phyloP scores from a whole-genome alignment of 176 grass and related monocot genomes.

The Avena sativa region DNA sequence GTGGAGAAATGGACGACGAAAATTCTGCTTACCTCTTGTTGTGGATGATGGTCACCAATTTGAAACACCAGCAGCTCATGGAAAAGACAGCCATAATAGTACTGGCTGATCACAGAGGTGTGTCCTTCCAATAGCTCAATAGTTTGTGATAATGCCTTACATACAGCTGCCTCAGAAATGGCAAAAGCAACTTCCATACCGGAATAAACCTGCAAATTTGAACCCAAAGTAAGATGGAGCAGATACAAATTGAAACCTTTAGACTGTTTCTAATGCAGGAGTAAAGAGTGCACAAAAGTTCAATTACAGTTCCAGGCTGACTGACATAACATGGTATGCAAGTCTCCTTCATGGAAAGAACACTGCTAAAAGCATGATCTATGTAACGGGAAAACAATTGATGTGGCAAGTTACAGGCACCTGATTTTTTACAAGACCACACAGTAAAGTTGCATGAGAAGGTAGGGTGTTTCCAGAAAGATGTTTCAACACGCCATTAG shows the following conservation, averaged over 20 bases:
- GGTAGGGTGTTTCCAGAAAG: constrained; percentile 77
- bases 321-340: background rate
- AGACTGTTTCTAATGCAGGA: background rate
- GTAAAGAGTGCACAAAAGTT: constrained; percentile 14
- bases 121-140: constrained; percentile 95
- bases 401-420: constrained; percentile 43
- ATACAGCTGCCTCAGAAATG: constrained; percentile 76
- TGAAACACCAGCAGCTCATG: constrained; percentile 89
- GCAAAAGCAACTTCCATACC: constrained; percentile 89
- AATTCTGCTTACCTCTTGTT: constrained; percentile 44
- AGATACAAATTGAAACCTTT: constrained; percentile 22
- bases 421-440: constrained; percentile 94
- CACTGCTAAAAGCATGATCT: background rate
- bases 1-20: constrained; percentile 8
- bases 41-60: constrained; percentile 68
- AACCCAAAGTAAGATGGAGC: constrained; percentile 12
- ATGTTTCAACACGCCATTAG: constrained; percentile 90
- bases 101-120: constrained; percentile 83
- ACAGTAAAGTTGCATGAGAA: constrained; percentile 83
- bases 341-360: background rate
- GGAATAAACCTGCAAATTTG: constrained; percentile 74
- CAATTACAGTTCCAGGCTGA: background rate
- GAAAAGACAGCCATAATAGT: constrained; percentile 95
- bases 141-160: constrained; percentile 73
- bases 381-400: background rate